Conservation (phyloP, 2,329 filamentous ascomycete species). For the Diaporthe sp. region DNA sequence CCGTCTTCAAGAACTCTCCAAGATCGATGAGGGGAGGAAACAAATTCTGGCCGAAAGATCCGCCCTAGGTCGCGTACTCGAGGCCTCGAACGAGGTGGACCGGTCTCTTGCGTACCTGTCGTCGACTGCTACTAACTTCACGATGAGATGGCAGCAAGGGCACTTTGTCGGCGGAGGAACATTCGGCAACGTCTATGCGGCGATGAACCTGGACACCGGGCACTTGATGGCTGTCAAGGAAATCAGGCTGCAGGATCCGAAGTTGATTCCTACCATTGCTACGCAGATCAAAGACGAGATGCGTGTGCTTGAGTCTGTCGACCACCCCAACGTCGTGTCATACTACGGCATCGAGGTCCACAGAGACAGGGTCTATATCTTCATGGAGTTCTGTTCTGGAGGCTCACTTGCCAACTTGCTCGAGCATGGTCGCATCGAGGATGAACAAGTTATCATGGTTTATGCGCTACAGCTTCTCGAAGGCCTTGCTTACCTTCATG, state of each 20-base stretch:
- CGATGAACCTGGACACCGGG: slow-evolving; percentile 96
- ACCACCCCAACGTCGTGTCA: slow-evolving; percentile 97
- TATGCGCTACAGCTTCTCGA: slow-evolving; percentile 95
- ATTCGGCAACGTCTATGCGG: slow-evolving; percentile 97
- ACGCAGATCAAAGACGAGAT: slow-evolving; percentile 97
- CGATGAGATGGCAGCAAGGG: slow-evolving; percentile 98
- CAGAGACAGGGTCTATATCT: slow-evolving; percentile 99
- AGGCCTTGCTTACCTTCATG: slow-evolving; percentile 92
- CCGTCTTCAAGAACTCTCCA: slow-evolving; percentile 78
- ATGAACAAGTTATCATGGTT: slow-evolving; percentile 97
- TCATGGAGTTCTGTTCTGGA: slow-evolving; percentile 99
- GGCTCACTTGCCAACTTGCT: slow-evolving; percentile 90
- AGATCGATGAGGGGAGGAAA: slow-evolving; percentile 83
- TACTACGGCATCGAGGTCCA: slow-evolving; percentile 99
- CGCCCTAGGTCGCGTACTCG: slow-evolving; percentile 88
- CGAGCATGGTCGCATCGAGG: slow-evolving; percentile 96
- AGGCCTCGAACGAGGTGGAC: slow-evolving; percentile 96
- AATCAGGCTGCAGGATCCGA: slow-evolving; percentile 95
- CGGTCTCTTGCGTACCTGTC: slow-evolving; percentile 94
- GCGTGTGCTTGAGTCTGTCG: slow-evolving; percentile 93
- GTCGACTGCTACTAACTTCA: slow-evolving; percentile 94
- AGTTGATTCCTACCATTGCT: slow-evolving; percentile 93
- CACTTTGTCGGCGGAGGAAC: slow-evolving; percentile 97
- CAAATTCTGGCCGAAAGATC: slow-evolving; percentile 88
- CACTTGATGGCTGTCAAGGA: slow-evolving; percentile 99